Conservation (phyloP, 2,329 filamentous ascomycete species). For the Xylaria sp. region DNA sequence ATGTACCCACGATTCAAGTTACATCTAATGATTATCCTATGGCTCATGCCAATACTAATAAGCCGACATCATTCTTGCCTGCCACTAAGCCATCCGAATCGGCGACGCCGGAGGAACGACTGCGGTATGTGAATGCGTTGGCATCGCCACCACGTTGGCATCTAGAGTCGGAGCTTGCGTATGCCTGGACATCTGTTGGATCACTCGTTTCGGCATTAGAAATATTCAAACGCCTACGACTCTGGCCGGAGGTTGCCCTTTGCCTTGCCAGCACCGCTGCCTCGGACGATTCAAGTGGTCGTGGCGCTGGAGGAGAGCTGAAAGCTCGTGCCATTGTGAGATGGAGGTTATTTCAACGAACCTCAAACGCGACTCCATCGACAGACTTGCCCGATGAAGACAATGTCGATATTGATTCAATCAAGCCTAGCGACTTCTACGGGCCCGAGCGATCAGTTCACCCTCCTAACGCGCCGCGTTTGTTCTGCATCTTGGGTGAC, state of each 20-base stretch:
- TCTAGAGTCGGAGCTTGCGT: constrained; percentile 90
- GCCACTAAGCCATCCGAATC: constrained; percentile 79
- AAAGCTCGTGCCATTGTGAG: constrained; percentile 83
- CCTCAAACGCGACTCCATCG: constrained; percentile 48
- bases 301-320: constrained; percentile 73
- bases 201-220: constrained; percentile 90
- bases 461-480: constrained; percentile 83
- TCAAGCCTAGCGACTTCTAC: constrained; percentile 63
- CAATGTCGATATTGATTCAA: constrained; percentile 66
- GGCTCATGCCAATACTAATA: constrained; percentile 44
- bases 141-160: constrained; percentile 91
- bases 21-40: constrained; percentile 50
- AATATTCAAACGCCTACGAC: constrained; percentile 91
- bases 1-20: constrained; percentile 61
- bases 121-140: constrained; percentile 86
- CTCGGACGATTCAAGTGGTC: constrained; percentile 67
- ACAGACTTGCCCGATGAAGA: constrained; percentile 56
- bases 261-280: constrained; percentile 76
- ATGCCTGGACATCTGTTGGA: constrained; percentile 90
- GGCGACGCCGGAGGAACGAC: constrained; percentile 78
- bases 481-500: constrained; percentile 95
- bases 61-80: constrained; percentile 83
- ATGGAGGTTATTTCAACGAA: constrained; percentile 80
- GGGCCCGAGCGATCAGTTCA: constrained; percentile 77
- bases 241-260: constrained; percentile 95